Percentiles rank a stretch among this genome's conserved stretches.
Evolutionary conservation across 768 basidiomycete genomes (phyloP).

Genomic region (Termitomyces sp.): DNA sequence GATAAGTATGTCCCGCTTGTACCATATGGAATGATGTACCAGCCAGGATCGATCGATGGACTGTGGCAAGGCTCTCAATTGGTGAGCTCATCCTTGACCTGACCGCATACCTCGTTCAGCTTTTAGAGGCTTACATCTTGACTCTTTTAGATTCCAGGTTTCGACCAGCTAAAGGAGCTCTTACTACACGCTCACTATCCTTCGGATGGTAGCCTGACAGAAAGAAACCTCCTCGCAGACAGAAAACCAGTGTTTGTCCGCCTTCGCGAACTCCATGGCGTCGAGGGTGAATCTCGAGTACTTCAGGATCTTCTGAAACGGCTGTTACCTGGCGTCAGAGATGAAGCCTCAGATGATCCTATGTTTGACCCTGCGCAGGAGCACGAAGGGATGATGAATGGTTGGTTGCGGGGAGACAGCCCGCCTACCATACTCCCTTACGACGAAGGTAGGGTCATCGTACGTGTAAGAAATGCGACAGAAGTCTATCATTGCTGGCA

Average conservation of each 20-base stretch:
- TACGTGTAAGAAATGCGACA: neutral
- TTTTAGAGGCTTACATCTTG: neutral
- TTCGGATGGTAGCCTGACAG: conserved; percentile 22
- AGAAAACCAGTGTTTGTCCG: conserved; percentile 38
- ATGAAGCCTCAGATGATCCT: neutral
- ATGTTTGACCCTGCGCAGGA: neutral
- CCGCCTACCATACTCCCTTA: neutral
- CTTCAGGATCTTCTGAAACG: neutral
- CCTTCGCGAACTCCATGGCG: conserved; percentile 47
- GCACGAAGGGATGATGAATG: conserved; percentile 11
- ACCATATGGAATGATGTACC: conserved; percentile 26
- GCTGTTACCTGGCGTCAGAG: neutral
- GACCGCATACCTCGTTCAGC: neutral
- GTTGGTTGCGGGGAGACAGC: conserved; percentile 3
- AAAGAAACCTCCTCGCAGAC: neutral
- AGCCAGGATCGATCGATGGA: conserved; percentile 42
- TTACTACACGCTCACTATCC: conserved; percentile 11
- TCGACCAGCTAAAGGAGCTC: conserved; percentile 11
- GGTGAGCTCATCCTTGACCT: conserved; percentile 28
- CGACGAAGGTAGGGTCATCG: neutral
- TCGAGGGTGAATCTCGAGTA: conserved; percentile 13
- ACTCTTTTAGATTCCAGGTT: conserved; percentile 19
- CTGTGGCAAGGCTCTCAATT: conserved; percentile 56
- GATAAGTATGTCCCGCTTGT: conserved; percentile 3
- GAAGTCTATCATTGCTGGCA: conserved; percentile 1